Conservation (phyloP, 306 rosid species). For the Inga oerstediana region DNA sequence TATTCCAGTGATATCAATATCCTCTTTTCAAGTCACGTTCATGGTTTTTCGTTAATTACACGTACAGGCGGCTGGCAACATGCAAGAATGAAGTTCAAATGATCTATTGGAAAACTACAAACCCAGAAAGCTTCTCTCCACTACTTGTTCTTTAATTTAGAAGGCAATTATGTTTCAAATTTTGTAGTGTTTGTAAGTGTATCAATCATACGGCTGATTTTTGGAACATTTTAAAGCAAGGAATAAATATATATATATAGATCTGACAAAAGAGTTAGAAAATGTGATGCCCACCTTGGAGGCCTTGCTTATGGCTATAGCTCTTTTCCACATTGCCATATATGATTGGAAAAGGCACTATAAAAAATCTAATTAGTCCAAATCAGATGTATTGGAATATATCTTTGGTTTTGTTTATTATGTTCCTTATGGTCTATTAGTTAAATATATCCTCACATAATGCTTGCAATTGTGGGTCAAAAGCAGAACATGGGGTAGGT, state of each 20-base stretch:
- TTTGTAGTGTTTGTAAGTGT: slow-evolving; percentile 16
- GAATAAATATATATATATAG: neutral
- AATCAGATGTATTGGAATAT: slow-evolving; percentile 34
- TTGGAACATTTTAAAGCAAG: neutral
- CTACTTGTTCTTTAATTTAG: slow-evolving; percentile 12
- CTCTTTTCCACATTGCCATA: slow-evolving; percentile 8
- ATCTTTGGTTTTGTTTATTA: neutral
- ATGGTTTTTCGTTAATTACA: neutral
- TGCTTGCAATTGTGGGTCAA: slow-evolving; percentile 25
- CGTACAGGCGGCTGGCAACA: neutral
- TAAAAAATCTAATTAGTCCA: slow-evolving; percentile 16
- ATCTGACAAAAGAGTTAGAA: slow-evolving; percentile 15
- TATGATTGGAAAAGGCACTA: slow-evolving; percentile 23
- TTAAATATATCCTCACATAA: slow-evolving; percentile 15
- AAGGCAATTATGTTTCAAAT: slow-evolving; percentile 19
- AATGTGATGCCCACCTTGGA: slow-evolving; percentile 22
- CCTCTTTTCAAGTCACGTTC: neutral
- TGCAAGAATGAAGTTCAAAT: slow-evolving; percentile 28
- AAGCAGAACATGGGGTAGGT: slow-evolving; percentile 32
- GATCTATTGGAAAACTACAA: slow-evolving; percentile 31
- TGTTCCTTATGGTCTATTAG: neutral
- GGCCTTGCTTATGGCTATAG: neutral
- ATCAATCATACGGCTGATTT: slow-evolving; percentile 23
- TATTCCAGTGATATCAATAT: neutral
- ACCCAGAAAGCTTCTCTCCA: slow-evolving; percentile 5